These are phyloP conservation scores for Aspergillus pseudoterreus DNA, from an alignment of 2,329 filamentous ascomycete genomes.

Conservation along the genomic window DNA sequence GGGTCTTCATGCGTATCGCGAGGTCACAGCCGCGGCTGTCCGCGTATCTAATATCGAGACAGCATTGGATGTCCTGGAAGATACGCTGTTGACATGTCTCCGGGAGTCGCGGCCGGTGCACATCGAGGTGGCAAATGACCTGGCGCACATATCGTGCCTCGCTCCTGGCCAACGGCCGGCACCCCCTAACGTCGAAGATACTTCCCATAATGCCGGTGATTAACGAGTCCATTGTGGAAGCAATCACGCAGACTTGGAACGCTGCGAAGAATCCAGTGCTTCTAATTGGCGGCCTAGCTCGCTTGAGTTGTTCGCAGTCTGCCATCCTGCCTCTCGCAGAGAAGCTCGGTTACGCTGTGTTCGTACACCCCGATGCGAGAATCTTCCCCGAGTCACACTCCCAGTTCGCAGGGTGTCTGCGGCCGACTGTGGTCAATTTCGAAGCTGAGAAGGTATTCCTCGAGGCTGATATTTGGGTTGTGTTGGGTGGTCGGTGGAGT, in stretches of 20 bases:
- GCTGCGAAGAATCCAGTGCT: conserved; percentile 1
- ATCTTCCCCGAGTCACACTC: not conserved
- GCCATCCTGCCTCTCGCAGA: conserved; percentile 3
- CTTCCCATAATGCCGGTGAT: not conserved
- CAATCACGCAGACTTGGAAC: conserved; percentile 4
- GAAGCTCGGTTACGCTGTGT: conserved; percentile 6
- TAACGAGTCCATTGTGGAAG: not conserved
- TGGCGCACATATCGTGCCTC: not conserved
- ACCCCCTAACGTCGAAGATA: not conserved
- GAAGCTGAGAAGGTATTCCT: not conserved
- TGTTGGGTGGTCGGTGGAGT: not conserved
- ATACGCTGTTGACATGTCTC: conserved; percentile 3
- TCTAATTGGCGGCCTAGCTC: conserved; percentile 3
- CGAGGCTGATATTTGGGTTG: not conserved
- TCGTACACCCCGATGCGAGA: conserved; percentile 7
- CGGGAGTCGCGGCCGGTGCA: conserved; percentile 4
- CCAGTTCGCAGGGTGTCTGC: not conserved
- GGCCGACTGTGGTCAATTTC: not conserved
- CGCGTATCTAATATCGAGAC: not conserved
- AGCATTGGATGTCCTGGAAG: conserved; percentile 4
- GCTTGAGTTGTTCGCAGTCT: not conserved
- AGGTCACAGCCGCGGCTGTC: conserved; percentile 7
- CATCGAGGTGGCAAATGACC: conserved; percentile 8
- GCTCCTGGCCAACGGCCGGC: not conserved
- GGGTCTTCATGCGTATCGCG: conserved; percentile 3